Evolutionary conservation across 106 monocot genomes (phyloP).

Genomic region (Chionographis japonica): DNA sequence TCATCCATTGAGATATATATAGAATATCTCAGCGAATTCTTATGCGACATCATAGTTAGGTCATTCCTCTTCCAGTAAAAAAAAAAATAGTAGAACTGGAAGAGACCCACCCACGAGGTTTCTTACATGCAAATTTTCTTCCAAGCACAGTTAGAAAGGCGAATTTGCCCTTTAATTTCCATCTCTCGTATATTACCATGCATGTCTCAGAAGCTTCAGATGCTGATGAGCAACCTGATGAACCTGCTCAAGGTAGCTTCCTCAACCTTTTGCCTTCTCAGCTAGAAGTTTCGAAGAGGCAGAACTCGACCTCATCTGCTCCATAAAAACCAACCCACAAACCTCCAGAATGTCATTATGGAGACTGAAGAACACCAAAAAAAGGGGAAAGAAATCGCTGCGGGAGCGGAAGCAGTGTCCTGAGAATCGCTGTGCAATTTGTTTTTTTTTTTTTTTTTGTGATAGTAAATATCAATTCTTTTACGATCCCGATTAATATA

Average conservation of each 20-base stretch:
- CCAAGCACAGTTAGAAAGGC: neutral
- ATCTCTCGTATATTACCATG: neutral
- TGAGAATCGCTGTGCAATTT: too few relatives aligned
- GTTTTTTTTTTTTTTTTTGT: too few relatives aligned
- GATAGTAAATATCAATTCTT: too few relatives aligned
- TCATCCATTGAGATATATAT: neutral
- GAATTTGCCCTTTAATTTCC: neutral
- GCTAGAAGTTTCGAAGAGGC: slow-evolving; percentile 36
- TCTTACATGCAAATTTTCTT: neutral
- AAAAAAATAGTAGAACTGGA: too few relatives aligned
- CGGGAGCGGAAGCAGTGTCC: too few relatives aligned
- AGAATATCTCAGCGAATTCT: too few relatives aligned
- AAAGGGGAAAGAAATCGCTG: too few relatives aligned
- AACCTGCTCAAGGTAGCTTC: slow-evolving; percentile 35
- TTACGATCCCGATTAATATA: too few relatives aligned
- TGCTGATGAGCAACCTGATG: slow-evolving; percentile 30
- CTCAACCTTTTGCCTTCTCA: slow-evolving; percentile 39
- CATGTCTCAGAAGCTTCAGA: slow-evolving; percentile 32
- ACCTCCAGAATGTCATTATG: neutral
- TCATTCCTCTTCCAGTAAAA: too few relatives aligned
- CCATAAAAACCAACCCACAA: neutral
- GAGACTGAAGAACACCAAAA: too few relatives aligned
- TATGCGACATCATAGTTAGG: too few relatives aligned
- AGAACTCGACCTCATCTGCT: slow-evolving; percentile 17
- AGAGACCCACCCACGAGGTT: too few relatives aligned